Percentiles rank a stretch among this genome's conserved stretches.
These are phyloP conservation scores for Calocera cornea DNA, from an alignment of 768 basidiomycete genomes.

Conservation along the genomic window DNA sequence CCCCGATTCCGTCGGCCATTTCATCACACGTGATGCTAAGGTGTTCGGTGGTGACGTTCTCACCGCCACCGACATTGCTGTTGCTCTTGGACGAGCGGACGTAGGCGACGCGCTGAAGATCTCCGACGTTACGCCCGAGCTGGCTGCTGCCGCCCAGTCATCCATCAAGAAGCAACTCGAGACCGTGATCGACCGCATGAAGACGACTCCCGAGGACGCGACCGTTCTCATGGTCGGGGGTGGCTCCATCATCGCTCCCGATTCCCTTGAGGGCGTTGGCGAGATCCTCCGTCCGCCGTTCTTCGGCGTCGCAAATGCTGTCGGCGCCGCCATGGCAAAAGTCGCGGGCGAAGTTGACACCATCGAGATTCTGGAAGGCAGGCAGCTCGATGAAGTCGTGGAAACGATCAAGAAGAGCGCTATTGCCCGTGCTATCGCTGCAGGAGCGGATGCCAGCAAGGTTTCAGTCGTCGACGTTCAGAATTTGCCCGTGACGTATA, in stretches of 20 bases:
- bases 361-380: conserved; percentile 14
- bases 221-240: conserved; percentile 23
- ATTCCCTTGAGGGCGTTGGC: conserved; percentile 19
- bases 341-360: conserved; percentile 19
- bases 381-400: conserved; percentile 13
- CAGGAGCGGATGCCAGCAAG: conserved; percentile 17
- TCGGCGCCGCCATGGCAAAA: conserved; percentile 22
- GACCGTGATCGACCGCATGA: conserved; percentile 20
- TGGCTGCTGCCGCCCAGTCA: conserved; percentile 10
- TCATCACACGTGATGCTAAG: conserved; percentile 12
- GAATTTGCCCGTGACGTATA: conserved; percentile 17
- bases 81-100: conserved; percentile 15
- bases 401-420: conserved; percentile 17
- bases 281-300: conserved; percentile 18
- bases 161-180: conserved; percentile 21
- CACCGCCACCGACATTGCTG: conserved; percentile 22
- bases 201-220: conserved; percentile 19
- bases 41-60: conserved; percentile 20
- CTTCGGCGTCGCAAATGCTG: conserved; percentile 21
- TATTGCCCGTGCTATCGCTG: conserved; percentile 17
- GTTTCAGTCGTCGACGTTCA: conserved; percentile 19
- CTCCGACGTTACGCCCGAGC: background rate
- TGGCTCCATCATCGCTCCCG: conserved; percentile 20
- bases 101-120: conserved; percentile 16
- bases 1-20: conserved; percentile 21